Evolutionary conservation across 306 rosid genomes (phyloP), one percentile per base, ranked within the genome.

Genomic region (Herpetospermum pedunculosum): DNA sequence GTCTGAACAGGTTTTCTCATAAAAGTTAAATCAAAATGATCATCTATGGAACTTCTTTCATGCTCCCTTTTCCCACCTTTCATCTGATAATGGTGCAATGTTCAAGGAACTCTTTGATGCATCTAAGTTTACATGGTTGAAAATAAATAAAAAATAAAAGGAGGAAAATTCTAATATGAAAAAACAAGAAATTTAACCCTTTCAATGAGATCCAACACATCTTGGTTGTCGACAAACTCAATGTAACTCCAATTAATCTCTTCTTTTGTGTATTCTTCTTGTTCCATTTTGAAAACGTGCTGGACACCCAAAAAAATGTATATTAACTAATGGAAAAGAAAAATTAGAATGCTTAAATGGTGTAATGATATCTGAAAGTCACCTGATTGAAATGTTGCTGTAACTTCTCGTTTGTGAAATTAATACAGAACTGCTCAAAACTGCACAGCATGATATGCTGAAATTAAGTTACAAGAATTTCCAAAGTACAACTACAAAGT

Each of bases 211-310:
- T n/a, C n/a, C n/a, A n/a, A n/a, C n/a, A n/a, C n/a, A n/a, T n/a
- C n/a, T n/a, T n/a, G n/a, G n/a, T n/a, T n/a, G n/a, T n/a, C n/a
- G n/a, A n/a, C n/a, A n/a, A n/a, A n/a, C n/a, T n/a, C n/a, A n/a
- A n/a, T n/a, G n/a, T n/a, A n/a, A n/a, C n/a, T n/a, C n/a, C n/a
- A n/a, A n/a, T n/a, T n/a, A n/a, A n/a, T n/a, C n/a, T n/a, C n/a
- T n/a, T n/a, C n/a, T n/a, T n/a, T n/a, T n/a, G n/a, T n/a, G n/a
- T n/a, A n/a, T n/a, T n/a, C n/a, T n/a, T n/a, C n/a, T n/a, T n/a
- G n/a, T n/a, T 93, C 98, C 98, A 90, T 93, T 87, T 91, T 93
- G 88, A 93, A 93, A 50, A 93, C 98, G 46, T 93, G 98, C 98
- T 93, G 90, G 77, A 86, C 67, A 75, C 64, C 70, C 73, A 80